phyloP scores from a whole-genome alignment of 768 basidiomycete species.

The Mycena maculata region DNA sequence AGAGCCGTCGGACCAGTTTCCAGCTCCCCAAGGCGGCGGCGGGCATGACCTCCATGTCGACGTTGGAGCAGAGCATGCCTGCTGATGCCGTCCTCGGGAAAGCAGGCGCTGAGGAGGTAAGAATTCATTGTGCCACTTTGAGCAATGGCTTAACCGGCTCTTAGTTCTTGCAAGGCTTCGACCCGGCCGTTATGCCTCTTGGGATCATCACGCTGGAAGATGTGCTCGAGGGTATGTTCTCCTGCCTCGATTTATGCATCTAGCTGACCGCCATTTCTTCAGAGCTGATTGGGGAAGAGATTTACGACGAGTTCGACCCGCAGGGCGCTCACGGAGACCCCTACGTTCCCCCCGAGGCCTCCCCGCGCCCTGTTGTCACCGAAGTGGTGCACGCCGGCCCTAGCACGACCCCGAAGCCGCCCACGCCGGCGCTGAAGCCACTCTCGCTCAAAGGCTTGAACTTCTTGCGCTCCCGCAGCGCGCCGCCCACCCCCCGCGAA shows the following conservation, averaged over 20 bases:
- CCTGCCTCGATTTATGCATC: neutral
- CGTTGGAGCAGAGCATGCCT: conserved; percentile 86
- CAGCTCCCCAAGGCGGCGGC: conserved; percentile 54
- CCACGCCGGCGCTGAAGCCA: conserved; percentile 50
- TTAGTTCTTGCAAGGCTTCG: conserved; percentile 84
- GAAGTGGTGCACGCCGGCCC: conserved; percentile 34
- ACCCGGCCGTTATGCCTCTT: conserved; percentile 84
- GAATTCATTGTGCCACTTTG: conserved; percentile 29
- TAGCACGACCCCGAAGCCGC: conserved; percentile 30
- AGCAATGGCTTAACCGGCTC: conserved; percentile 8
- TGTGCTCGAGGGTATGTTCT: conserved; percentile 79
- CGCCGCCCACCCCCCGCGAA: conserved; percentile 65
- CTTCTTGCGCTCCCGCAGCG: conserved; percentile 67
- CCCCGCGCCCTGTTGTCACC: conserved; percentile 40
- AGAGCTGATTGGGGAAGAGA: conserved; percentile 95
- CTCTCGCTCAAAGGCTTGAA: conserved; percentile 59
- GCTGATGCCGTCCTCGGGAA: conserved; percentile 87
- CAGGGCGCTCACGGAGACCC: conserved; percentile 74
- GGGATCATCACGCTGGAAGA: conserved; percentile 96
- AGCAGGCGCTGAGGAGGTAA: conserved; percentile 78
- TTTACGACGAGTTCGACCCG: conserved; percentile 90
- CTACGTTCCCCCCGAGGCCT: conserved; percentile 49
- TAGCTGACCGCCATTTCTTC: neutral
- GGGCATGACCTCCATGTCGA: conserved; percentile 59
- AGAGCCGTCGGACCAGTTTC: conserved; percentile 49